Conservation (phyloP, 306 rosid species). For the Lathyrus tuberosus region DNA sequence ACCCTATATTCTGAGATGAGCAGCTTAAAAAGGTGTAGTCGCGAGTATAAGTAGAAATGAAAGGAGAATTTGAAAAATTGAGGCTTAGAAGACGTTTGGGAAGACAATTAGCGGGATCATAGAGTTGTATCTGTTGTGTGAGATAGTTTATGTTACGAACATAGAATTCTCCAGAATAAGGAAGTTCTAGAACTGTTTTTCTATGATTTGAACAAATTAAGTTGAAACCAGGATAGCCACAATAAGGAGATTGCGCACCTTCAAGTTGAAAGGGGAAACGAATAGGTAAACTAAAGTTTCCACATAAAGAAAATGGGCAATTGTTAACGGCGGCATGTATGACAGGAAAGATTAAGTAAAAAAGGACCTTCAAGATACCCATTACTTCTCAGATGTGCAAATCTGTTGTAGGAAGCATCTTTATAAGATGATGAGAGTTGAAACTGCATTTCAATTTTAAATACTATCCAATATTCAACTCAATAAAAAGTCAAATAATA, state of each 20-base stretch:
- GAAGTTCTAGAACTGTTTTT: slow-evolving; percentile 51
- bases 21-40: slow-evolving; percentile 69
- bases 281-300: slow-evolving; percentile 35
- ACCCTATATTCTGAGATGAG: slow-evolving; percentile 42
- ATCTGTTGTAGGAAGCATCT: slow-evolving; percentile 19
- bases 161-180: slow-evolving; percentile 55
- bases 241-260: slow-evolving; percentile 40
- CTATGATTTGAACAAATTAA: slow-evolving; percentile 51
- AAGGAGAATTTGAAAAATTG: slow-evolving; percentile 66
- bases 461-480: slow-evolving; percentile 25
- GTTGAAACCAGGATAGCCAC: slow-evolving; percentile 78
- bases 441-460: slow-evolving; percentile 26
- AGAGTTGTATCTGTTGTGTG: slow-evolving; percentile 57
- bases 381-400: slow-evolving; percentile 42
- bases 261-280: slow-evolving; percentile 72
- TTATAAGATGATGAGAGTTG: slow-evolving; percentile 32
- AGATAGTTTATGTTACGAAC: slow-evolving; percentile 60
- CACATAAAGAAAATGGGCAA: slow-evolving; percentile 53
- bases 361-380: slow-evolving; percentile 46
- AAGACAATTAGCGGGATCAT: slow-evolving; percentile 64
- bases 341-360: slow-evolving; percentile 51
- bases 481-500: slow-evolving; percentile 46
- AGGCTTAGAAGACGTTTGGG: slow-evolving; percentile 58
- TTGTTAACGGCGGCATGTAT: slow-evolving; percentile 36
- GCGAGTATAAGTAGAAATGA: slow-evolving; percentile 40